These are phyloP conservation scores for Camelina laxa DNA, from an alignment of 345 rosid genomes.

Conservation along the genomic window DNA sequence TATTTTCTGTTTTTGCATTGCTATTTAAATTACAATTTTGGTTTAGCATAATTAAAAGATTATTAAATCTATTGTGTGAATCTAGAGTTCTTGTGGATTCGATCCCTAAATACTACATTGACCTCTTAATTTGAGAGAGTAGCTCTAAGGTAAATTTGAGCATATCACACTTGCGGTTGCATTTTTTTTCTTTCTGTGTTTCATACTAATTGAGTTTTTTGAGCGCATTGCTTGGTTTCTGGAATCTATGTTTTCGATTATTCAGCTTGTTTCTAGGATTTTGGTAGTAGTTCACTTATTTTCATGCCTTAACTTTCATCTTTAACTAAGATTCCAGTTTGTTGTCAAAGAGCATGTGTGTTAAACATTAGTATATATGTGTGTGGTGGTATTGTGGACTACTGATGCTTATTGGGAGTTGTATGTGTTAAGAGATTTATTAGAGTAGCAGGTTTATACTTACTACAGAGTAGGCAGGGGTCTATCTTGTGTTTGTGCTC, in stretches of 20 bases:
- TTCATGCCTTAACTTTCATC: conserved; percentile 2
- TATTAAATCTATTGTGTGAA: too few species aligned
- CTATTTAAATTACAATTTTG: too few species aligned
- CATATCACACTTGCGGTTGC: not conserved
- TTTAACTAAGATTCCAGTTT: not conserved
- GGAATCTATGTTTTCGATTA: conserved; percentile 3
- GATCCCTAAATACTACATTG: too few species aligned
- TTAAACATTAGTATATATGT: not conserved
- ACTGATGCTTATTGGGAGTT: not conserved
- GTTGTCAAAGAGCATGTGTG: conserved; percentile 8
- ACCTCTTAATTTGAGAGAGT: too few species aligned
- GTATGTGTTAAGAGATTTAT: conserved; percentile 6
- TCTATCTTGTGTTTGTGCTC: conserved; percentile 98
- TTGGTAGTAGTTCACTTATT: not conserved
- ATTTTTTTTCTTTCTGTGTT: not conserved
- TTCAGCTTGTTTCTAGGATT: conserved; percentile 14
- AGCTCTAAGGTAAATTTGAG: too few species aligned
- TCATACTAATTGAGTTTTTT: not conserved
- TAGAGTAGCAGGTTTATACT: not conserved
- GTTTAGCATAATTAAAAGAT: too few species aligned
- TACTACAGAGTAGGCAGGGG: conserved; percentile 64
- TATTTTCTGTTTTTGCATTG: too few species aligned
- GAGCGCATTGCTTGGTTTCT: conserved; percentile 9
- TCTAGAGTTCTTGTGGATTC: too few species aligned
- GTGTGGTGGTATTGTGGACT: conserved; percentile 4